Evolutionary conservation across 768 basidiomycete genomes (phyloP).

Genomic region (Termitomyces titanicus): DNA sequence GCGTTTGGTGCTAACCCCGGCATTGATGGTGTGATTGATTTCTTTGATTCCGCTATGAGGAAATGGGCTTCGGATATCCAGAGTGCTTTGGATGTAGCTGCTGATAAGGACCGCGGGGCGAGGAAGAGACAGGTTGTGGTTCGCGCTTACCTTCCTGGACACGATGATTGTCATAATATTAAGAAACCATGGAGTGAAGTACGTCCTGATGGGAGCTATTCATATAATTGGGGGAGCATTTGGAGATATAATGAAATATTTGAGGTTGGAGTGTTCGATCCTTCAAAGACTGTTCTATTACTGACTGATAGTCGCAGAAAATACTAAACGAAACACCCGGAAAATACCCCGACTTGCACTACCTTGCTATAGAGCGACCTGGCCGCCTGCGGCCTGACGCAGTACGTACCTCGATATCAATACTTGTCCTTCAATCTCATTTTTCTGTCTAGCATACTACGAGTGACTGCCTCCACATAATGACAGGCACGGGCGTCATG

Average conservation of each 20-base stretch:
- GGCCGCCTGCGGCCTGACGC: constrained; percentile 62
- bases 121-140: constrained; percentile 46
- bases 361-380: constrained; percentile 58
- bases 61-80: constrained; percentile 55
- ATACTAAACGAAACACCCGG: constrained; percentile 29
- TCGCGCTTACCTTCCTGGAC: constrained; percentile 60
- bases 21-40: constrained; percentile 48
- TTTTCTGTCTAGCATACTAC: constrained; percentile 31
- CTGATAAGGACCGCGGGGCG: constrained; percentile 17
- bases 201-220: constrained; percentile 39
- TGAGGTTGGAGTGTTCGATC: constrained; percentile 35
- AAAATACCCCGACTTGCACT: constrained; percentile 53
- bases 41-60: constrained; percentile 57
- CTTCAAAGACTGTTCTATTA: background rate
- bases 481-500: constrained; percentile 44
- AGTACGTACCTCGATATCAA: constrained; percentile 32
- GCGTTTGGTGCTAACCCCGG: constrained; percentile 36
- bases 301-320: constrained; percentile 25
- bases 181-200: constrained; percentile 44
- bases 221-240: constrained; percentile 69
- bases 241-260: constrained; percentile 54
- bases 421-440: background rate
- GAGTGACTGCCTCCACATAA: constrained; percentile 45
- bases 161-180: constrained; percentile 58
- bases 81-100: constrained; percentile 31